These are phyloP conservation scores for Prunella vulgaris DNA, from an alignment of 257 asterid species.

Conservation along the genomic window DNA sequence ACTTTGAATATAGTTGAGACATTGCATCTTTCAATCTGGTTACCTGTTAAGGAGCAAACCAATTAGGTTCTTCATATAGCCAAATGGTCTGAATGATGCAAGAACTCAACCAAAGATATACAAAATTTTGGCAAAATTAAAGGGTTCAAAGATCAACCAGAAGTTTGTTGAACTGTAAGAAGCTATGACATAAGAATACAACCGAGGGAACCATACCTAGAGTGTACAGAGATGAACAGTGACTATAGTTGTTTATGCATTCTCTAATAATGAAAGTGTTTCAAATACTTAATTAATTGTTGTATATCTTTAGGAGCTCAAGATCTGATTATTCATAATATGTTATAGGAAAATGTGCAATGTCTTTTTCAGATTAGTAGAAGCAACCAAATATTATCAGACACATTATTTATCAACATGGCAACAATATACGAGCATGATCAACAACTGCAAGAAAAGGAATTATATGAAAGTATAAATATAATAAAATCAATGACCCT, in stretches of 20 bases:
- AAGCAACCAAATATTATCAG: neutral
- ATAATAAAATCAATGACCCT: neutral
- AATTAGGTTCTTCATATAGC: conserved; percentile 5
- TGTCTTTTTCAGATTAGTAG: neutral
- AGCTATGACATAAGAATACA: neutral
- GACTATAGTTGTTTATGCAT: neutral
- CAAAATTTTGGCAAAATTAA: neutral
- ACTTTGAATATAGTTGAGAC: conserved; percentile 73
- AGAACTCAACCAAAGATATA: neutral
- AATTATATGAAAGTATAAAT: neutral
- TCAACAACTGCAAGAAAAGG: conserved; percentile 4
- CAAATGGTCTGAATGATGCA: neutral
- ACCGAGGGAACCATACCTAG: neutral
- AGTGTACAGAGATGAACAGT: neutral
- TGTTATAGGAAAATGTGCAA: neutral
- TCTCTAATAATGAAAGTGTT: neutral
- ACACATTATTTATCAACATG: too few relatives aligned
- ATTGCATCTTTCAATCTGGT: conserved; percentile 80
- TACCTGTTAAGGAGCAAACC: conserved; percentile 40
- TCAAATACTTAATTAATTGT: neutral
- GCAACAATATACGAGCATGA: neutral
- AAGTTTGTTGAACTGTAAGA: neutral
- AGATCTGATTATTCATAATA: neutral
- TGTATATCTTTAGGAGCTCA: neutral
- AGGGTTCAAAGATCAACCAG: neutral